Conservation (phyloP, 768 basidiomycete genomes). For the Naganishia randhawae region DNA sequence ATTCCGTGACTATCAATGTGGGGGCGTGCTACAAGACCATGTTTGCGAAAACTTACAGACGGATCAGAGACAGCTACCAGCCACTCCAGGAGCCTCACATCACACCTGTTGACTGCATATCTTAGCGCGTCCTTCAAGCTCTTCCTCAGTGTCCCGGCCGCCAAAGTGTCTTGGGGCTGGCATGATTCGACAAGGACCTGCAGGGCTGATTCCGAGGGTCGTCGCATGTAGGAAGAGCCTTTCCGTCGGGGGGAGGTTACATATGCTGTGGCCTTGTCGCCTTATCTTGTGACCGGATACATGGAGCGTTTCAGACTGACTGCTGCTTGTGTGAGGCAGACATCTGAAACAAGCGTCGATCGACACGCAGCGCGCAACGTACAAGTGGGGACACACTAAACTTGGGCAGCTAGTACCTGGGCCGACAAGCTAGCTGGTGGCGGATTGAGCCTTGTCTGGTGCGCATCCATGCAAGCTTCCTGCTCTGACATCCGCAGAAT, state of each 20-base stretch:
- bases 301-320: not conserved
- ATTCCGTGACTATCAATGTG: not conserved
- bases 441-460: too few relatives aligned
- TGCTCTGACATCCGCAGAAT: too few relatives aligned
- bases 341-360: constrained; percentile 1
- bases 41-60: constrained; percentile 32
- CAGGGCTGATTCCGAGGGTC: constrained; percentile 11
- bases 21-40: not conserved
- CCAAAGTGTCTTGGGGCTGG: not conserved
- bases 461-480: too few relatives aligned
- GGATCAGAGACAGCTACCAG: constrained; percentile 36
- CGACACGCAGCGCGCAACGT: too few relatives aligned
- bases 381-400: too few relatives aligned
- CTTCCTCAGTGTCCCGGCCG: not conserved
- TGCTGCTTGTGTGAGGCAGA: not conserved
- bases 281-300: too few relatives aligned
- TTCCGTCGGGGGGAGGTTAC: not conserved
- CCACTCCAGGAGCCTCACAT: constrained; percentile 40
- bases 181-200: not conserved
- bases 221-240: constrained; percentile 1
- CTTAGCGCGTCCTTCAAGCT: constrained; percentile 34
- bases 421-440: too few relatives aligned
- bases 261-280: too few relatives aligned
- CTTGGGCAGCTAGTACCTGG: too few relatives aligned
- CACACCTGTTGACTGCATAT: constrained; percentile 38